A percentile compares a stretch with the other conserved stretches of the same genome.
Conservation (phyloP, 768 basidiomycete species). For the Gymnopilus junonius region DNA sequence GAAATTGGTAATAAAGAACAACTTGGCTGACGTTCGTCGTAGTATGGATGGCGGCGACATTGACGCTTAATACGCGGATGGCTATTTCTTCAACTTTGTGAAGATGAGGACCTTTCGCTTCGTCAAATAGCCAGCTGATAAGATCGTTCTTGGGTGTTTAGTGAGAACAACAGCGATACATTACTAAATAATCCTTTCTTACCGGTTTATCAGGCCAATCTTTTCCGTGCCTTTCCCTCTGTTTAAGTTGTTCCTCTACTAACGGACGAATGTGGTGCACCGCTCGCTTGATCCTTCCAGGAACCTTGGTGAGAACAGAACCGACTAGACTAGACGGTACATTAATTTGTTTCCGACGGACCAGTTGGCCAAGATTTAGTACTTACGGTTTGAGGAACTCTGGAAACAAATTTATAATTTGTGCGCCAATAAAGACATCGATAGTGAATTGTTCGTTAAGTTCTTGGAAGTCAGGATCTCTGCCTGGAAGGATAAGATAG, state of each 20-base stretch:
- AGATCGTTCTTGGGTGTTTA: slow-evolving; percentile 25
- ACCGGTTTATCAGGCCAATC: slow-evolving; percentile 14
- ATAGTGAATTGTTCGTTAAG: slow-evolving; percentile 20
- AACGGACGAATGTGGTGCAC: slow-evolving; percentile 12
- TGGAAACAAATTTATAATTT: slow-evolving; percentile 20
- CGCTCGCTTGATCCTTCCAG: slow-evolving; percentile 8
- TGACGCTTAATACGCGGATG: slow-evolving; percentile 26
- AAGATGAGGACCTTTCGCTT: slow-evolving; percentile 25
- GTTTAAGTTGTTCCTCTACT: slow-evolving; percentile 15
- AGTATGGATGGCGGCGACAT: slow-evolving; percentile 37
- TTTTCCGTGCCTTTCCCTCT: background rate
- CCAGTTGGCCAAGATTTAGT: background rate
- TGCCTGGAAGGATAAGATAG: slow-evolving; percentile 11
- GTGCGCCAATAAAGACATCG: slow-evolving; percentile 17
- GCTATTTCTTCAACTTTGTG: slow-evolving; percentile 22
- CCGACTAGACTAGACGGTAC: slow-evolving; percentile 16
- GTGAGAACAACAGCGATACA: background rate
- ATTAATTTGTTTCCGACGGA: background rate
- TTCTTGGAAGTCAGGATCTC: slow-evolving; percentile 22
- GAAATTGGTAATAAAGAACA: slow-evolving; percentile 5
- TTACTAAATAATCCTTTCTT: background rate
- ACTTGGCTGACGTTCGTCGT: slow-evolving; percentile 12
- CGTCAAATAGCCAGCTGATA: slow-evolving; percentile 32
- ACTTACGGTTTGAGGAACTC: slow-evolving; percentile 23
- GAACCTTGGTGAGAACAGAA: slow-evolving; percentile 12